phyloP scores from a whole-genome alignment of 495 filamentous ascomycete species.

The Aspergillus baeticus region DNA sequence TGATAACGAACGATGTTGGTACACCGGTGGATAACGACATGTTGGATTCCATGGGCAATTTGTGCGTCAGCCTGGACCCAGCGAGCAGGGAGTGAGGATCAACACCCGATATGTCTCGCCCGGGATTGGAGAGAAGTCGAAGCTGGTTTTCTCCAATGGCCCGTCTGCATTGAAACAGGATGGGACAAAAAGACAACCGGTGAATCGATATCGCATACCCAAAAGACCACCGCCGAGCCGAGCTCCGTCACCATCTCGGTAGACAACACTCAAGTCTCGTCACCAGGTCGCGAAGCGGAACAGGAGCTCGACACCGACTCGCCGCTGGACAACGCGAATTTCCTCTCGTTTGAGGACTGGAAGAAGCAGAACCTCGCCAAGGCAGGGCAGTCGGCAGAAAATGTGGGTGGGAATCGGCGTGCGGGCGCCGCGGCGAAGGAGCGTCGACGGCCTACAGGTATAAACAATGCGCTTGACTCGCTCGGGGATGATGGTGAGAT shows the following conservation, averaged over 20 bases:
- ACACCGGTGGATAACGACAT: conserved; percentile 14
- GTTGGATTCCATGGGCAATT: conserved; percentile 13
- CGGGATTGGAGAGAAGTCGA: conserved; percentile 16
- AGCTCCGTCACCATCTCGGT: conserved; percentile 9
- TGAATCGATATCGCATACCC: background rate
- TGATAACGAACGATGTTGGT: conserved; percentile 8
- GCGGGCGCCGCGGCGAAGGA: conserved; percentile 38
- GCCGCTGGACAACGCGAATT: conserved; percentile 76
- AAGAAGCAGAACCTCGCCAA: conserved; percentile 90
- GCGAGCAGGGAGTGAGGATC: conserved; percentile 6
- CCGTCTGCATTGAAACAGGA: conserved; percentile 21
- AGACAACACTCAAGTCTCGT: background rate
- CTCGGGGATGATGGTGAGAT: conserved; percentile 90
- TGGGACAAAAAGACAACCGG: conserved; percentile 13
- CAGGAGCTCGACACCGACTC: conserved; percentile 60
- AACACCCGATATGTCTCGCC: conserved; percentile 13
- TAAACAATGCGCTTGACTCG: conserved; percentile 67
- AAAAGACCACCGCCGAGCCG: background rate
- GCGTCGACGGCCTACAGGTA: conserved; percentile 49
- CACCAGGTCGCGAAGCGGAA: conserved; percentile 19
- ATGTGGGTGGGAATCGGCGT: conserved; percentile 52
- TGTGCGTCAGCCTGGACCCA: conserved; percentile 10
- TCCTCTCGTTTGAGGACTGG: conserved; percentile 98
- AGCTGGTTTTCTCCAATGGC: conserved; percentile 20
- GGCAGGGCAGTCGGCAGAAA: conserved; percentile 78